Base-by-base conservation (phyloP, 164 flowering plant species). In the Stephania japonica region DNA sequence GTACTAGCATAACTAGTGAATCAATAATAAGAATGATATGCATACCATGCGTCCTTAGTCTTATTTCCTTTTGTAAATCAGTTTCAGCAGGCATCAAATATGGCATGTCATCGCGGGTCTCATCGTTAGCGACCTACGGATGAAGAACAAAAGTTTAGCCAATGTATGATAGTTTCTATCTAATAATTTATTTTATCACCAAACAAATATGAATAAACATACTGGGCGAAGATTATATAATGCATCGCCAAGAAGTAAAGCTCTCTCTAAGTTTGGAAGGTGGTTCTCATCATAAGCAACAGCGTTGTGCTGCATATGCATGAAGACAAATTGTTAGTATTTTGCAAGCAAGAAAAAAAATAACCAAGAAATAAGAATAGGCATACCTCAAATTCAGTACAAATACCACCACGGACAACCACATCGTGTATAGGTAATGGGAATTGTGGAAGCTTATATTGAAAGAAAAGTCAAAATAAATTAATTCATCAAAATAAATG, bases 351-450 rank as follows among this genome's bases (percentile, higher is more conserved):
- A 44, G 23, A 21, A 38, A n/a, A 8, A 44, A 44, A 44, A 44
- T 44, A 9, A 70, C 38, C 38, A 32, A 18, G 24, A 3, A 21
- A 5, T 5, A 49, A 70, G 19, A 19, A 27, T 0, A 27, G 42
- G 0, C 14, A 53, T 85, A 94, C 97, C 90, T 91, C 93, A 79
- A 92, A 94, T 49, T 86, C 85, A 7, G 4, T 18, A 0, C 97
- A 93, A 38, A 71, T 9, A 11, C 73, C 78, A 1, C 97, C 97
- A 14, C 91, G 80, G 0, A 73, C 78, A 23, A 84, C 80, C 12
- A 90, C 93, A 21, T 89, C 86, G 76, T 95, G 99, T 0, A 97
- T 89, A 7, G 99, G 99, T 7, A 89, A 76, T 0, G 99, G 94
- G 72, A 75, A 95, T 23, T 79, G 93, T 0, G 99, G 98, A 25